Evolutionary conservation across 2,329 filamentous ascomycete species (phyloP).

Genomic region (Alternaria consortialis): DNA sequence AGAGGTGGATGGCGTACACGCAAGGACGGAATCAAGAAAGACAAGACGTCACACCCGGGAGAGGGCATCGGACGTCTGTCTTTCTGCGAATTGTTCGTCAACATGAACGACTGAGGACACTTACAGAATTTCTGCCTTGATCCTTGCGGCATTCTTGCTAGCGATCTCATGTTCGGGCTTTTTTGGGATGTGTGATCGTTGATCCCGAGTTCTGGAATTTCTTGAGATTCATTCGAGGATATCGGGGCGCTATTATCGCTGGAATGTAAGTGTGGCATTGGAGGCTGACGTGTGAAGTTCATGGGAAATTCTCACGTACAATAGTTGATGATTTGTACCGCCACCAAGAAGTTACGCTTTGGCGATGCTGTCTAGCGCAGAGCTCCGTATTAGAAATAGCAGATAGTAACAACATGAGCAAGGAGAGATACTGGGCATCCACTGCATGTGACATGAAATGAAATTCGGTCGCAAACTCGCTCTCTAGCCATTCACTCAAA

Average conservation of each 20-base stretch:
- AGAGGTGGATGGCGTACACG: conserved; percentile 11
- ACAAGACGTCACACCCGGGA: conserved; percentile 9
- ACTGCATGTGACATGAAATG: background rate
- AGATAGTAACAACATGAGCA: too few species aligned
- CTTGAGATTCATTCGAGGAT: background rate
- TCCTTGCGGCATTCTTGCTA: background rate
- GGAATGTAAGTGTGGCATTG: too few species aligned
- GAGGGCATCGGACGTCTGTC: conserved; percentile 20
- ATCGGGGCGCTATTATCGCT: too few species aligned
- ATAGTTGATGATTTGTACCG: background rate
- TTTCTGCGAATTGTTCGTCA: conserved; percentile 4
- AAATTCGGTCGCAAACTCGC: too few species aligned
- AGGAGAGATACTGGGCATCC: background rate
- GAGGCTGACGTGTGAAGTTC: background rate
- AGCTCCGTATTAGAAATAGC: background rate
- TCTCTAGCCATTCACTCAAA: conserved; percentile 1
- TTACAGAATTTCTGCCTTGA: background rate
- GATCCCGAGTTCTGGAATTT: background rate
- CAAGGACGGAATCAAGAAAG: too few species aligned
- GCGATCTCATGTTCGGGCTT: background rate
- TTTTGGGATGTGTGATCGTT: background rate
- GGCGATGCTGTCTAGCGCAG: too few species aligned
- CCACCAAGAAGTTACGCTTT: background rate
- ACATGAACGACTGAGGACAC: background rate
- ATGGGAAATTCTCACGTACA: background rate